These are phyloP conservation scores for Exobasidium cylindrosporum DNA, from an alignment of 1,284 basidiomycete genomes.

Conservation along the genomic window DNA sequence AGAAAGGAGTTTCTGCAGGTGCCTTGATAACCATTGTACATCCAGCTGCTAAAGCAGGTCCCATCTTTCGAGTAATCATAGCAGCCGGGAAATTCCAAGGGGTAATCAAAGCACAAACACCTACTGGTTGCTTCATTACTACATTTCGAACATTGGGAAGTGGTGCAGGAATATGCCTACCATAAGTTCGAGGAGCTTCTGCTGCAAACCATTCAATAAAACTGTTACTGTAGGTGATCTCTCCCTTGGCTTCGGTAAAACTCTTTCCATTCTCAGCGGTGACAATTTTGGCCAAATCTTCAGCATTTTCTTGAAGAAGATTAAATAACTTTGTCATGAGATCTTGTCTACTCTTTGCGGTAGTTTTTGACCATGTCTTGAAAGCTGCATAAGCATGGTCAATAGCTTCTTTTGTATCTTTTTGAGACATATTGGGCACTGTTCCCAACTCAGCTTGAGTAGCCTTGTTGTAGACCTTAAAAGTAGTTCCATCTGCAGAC, in stretches of 20 bases:
- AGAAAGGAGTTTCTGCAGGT: conserved; percentile 91
- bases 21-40: conserved; percentile 96
- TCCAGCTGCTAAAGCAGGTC: conserved; percentile 82
- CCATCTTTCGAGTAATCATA: conserved; percentile 77
- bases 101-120: conserved; percentile 60
- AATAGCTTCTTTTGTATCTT: conserved; percentile 46
- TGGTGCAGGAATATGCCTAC: conserved; percentile 79
- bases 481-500: conserved; percentile 33
- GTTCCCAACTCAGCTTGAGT: conserved; percentile 43
- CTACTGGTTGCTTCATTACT: conserved; percentile 90
- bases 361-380: conserved; percentile 44
- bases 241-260: conserved; percentile 48
- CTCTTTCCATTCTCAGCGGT: conserved; percentile 54
- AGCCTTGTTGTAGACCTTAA: conserved; percentile 52
- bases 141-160: conserved; percentile 73
- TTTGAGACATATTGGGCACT: conserved; percentile 44
- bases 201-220: conserved; percentile 53
- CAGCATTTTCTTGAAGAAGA: conserved; percentile 37
- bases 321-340: conserved; percentile 45
- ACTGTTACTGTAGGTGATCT: conserved; percentile 49
- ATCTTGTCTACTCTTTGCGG: conserved; percentile 48
- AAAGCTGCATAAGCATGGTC: conserved; percentile 42
- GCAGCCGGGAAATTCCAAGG: conserved; percentile 54
- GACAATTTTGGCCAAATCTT: conserved; percentile 52
- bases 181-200: conserved; percentile 53